Conservation (phyloP, 352 stramenopile species). For the Globisporangium spiculum region DNA sequence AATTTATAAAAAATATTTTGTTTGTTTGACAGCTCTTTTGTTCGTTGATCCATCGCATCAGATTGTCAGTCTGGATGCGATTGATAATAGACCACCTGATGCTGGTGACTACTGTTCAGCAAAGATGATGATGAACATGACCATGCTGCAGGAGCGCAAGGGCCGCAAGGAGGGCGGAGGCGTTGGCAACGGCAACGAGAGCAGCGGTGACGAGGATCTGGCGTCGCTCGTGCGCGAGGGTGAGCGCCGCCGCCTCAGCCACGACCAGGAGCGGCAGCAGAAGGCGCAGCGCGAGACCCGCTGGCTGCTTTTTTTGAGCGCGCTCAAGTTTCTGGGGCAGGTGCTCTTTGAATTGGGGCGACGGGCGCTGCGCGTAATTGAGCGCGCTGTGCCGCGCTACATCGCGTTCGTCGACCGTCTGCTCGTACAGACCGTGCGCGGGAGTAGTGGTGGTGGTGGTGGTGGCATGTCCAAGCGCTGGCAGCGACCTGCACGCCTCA, state of each 20-base stretch:
- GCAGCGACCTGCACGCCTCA: constrained; percentile 26
- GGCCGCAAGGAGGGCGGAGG: not conserved
- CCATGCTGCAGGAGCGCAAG: constrained; percentile 19
- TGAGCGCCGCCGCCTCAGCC: constrained; percentile 26
- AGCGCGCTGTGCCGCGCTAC: constrained; percentile 48
- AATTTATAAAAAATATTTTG: too few relatives aligned
- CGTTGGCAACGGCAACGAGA: not conserved
- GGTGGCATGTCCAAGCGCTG: constrained; percentile 10
- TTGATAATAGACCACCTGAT: not conserved
- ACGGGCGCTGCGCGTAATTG: constrained; percentile 36
- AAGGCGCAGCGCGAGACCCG: constrained; percentile 22
- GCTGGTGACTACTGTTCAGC: too few relatives aligned
- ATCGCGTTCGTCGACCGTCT: constrained; percentile 49
- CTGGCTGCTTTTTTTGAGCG: constrained; percentile 37
- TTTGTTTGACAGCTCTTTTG: too few relatives aligned
- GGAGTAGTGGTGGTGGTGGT: constrained; percentile 27
- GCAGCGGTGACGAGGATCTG: constrained; percentile 32
- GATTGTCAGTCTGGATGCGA: not conserved
- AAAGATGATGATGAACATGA: constrained; percentile 20
- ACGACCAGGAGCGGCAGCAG: constrained; percentile 19
- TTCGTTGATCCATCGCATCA: too few relatives aligned
- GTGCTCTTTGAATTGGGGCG: constrained; percentile 50
- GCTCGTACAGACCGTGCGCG: constrained; percentile 43
- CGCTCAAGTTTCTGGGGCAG: constrained; percentile 42
- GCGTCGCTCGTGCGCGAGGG: constrained; percentile 39